Evolutionary conservation across 179 eudicot genomes (phyloP), one percentile per base, ranked within the genome.

Genomic region (Spinacia oleracea): DNA sequence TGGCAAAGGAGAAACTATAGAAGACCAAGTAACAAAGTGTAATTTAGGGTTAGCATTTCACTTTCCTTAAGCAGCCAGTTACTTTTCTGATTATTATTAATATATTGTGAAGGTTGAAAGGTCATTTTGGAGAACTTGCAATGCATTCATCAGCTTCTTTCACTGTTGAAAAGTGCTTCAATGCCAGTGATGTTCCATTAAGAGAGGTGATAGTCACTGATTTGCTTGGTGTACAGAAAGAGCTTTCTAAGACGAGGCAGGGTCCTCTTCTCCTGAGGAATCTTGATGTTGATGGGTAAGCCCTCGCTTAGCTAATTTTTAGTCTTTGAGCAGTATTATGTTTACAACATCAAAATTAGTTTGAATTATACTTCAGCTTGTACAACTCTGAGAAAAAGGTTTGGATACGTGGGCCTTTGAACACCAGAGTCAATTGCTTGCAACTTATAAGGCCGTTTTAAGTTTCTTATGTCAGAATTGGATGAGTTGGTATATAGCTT

Each of bases 231-330:
- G 88, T 89, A 76, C 96, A 91, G 75, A 72, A 83, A 70, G 99
- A 93, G 70, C 97, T 96, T 79, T 93, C 89, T 58, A 92, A 85
- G 87, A 88, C 94, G 48, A 88, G 72, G 78, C 98, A 96, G 62
- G 99, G 98, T 67, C 98, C 97, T 64, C 78, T 84, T 73, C 92
- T 96, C 48, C 64, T 92, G 89, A 93, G 89, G 88, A 91, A 88
- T 84, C 85, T 96, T 32, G 98, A 96, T 83, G 89, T 91, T 72
- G 97, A 92, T 29, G 97, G 98, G 99, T 96, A 86, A 81, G 90
- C 38, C 4, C 40, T 58, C 48, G 25, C 59, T 20, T 73, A 10
- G 16, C 27, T 20, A 25, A 9, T n/a, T 29, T 79, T 48, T 6
- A 50, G 23, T 34, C 84, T 81, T 34, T 71, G 25, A 45, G 90